These are phyloP conservation scores for Fusarium torreyae DNA, from an alignment of 2,329 filamentous ascomycete species.

Conservation along the genomic window DNA sequence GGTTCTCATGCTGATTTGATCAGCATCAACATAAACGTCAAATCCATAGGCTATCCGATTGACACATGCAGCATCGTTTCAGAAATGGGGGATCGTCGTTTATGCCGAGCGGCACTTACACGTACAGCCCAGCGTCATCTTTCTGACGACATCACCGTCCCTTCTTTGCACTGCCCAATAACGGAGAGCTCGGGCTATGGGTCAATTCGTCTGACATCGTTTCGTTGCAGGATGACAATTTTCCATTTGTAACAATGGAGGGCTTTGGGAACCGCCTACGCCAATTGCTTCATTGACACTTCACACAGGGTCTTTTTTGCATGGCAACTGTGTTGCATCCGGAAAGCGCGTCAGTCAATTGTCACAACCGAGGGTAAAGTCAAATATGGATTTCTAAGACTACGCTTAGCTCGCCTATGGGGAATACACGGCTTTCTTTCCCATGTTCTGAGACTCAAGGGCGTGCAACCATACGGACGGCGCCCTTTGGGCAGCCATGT, in stretches of 20 bases:
- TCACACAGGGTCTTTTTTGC: constrained; percentile 25
- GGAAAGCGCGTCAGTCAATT: constrained; percentile 15
- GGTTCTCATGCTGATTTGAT: constrained; percentile 25
- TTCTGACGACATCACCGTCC: constrained; percentile 36
- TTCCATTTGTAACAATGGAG: constrained; percentile 32
- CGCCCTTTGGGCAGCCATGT: constrained; percentile 28
- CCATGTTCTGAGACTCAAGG: constrained; percentile 25
- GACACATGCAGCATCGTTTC: constrained; percentile 43
- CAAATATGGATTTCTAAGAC: constrained; percentile 5
- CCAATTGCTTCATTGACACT: constrained; percentile 25
- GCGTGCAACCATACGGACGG: constrained; percentile 12
- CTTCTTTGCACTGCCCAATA: constrained; percentile 33
- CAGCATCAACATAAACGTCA: not conserved
- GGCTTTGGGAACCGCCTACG: not conserved
- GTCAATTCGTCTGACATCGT: constrained; percentile 30
- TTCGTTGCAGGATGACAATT: constrained; percentile 22
- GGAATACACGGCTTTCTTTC: constrained; percentile 23
- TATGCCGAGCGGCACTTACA: constrained; percentile 43
- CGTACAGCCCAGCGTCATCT: constrained; percentile 27
- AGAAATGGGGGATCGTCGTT: constrained; percentile 26
- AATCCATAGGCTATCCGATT: constrained; percentile 42
- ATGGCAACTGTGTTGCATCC: constrained; percentile 32
- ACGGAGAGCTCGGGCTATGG: constrained; percentile 22
- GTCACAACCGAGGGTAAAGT: constrained; percentile 6
- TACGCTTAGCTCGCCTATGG: constrained; percentile 31